Evolutionary conservation across 805 yeast species (phyloP), one percentile per base, ranked within the genome.

Genomic region (Candida berthetii): DNA sequence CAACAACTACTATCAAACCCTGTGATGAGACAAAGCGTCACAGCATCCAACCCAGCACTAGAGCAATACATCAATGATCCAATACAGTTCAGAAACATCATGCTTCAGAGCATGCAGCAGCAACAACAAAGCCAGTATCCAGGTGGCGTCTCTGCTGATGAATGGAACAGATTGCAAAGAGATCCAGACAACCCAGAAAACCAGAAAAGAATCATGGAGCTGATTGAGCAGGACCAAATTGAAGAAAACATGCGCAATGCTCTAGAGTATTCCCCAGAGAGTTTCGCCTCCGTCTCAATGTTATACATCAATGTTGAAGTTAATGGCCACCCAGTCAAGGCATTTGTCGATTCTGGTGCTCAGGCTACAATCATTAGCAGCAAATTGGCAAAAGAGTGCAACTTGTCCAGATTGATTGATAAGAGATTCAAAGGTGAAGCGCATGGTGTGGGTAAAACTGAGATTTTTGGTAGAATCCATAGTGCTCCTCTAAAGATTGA

Each of bases 281-380:
- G 85, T 31, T 93, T 93, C 64, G 82, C 89, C 0, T 62, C 74
- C 0, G 95, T 91, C 3, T 76, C 76, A 27, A 89, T 93, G 96
- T 71, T 93, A 32, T 91, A 82, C 61, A 79, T 93, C 14, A 71
- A 80, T 42, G 71, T 88, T 33, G 82, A 78, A 49, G 82, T 91
- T 31, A 90, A 93, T 54, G 91, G 93, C 1, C 69, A 72, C 36
- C 80, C 82, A 18, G 83, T 89, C 3, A 86, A 86, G 58, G 98
- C 98, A 0, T 88, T 93, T 66, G 95, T 93, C 5, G 99, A 93
- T 59, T 80, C 97, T 0, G 99, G 99, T 2, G 98, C 99, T 0
- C 96, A 89, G 60, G 69, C 78, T 24, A 89, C 99, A 0, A 82
- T 93, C 33, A 78, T 93, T 55, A 80, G 89, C 27, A 85, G 95